Evolutionary conservation across 2,329 filamentous ascomycete species (phyloP), one percentile per base, ranked within the genome.

Genomic region (Aspergillus phoenicis): DNA sequence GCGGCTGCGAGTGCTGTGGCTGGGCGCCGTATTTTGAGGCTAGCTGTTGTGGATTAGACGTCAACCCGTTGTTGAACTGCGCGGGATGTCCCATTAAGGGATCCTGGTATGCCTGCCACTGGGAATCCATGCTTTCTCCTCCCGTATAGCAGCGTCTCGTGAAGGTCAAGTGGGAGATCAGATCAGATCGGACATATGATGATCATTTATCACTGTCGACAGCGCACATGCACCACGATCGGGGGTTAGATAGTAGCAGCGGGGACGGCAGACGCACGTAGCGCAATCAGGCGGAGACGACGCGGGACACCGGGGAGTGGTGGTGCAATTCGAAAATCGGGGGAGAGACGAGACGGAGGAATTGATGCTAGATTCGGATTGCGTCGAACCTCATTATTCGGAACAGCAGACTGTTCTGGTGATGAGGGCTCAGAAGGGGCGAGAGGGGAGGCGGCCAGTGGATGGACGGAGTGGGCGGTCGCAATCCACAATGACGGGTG

Each of bases 41-140:
- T 64, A 77, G 66, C 66, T 82, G 77, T 68, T 81, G 79, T 65
- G 83, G 78, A 73, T 83, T 81, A 60, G 75, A 75, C 61, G 77
- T 75, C 69, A 78, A 74, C 66, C 78, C 78, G 75, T 83, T 82
- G 77, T 86, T 87, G 76, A 87, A 89, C 79, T 88, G 85, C 78
- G 85, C 83, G 72, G 87, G 82, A 74, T 84, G 83, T 73, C 82
- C 83, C 71, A 84, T 77, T 75, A 87, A 68, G 66, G 74, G 81
- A 77, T 90, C 88, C 75, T 84, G 80, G 78, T 91, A 91, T 65
- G 84, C 77, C 80, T 88, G 86, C 88, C 87, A 90, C 81, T 89
- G 77, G 53, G 73, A 80, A 80, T 85, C 83, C 84, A 86, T 85
- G 69, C 65, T 66, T 62, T 59, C 59, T 57, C 62, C 68, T 51